Percentiles rank a stretch among this genome's conserved stretches.
Evolutionary conservation across 441 rosid genomes (phyloP).

Genomic region (Corymbia calophylla): DNA sequence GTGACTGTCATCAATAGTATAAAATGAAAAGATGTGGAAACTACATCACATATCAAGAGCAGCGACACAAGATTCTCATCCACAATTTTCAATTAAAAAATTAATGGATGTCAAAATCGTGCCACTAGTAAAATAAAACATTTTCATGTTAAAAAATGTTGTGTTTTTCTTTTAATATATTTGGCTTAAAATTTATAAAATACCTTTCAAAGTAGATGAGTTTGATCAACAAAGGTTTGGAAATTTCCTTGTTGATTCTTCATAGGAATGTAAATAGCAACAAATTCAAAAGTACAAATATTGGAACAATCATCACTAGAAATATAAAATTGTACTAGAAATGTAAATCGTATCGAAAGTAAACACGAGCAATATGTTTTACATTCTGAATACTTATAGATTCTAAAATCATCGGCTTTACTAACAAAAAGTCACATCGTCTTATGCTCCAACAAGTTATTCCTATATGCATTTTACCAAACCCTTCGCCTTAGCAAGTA

Average conservation of each 20-base stretch:
- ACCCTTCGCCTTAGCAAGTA: not conserved
- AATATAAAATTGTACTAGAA: not conserved
- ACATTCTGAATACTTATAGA: accelerated
- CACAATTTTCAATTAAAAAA: not conserved
- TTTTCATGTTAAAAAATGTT: not conserved
- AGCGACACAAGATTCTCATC: not conserved
- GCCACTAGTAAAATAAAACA: not conserved
- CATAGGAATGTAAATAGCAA: accelerated
- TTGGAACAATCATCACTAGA: accelerated
- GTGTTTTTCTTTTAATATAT: not conserved
- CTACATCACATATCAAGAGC: not conserved
- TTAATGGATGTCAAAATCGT: not conserved
- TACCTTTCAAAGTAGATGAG: not conserved
- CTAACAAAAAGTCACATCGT: no score
- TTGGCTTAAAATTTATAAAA: not conserved
- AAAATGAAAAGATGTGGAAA: not conserved
- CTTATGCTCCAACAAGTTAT: accelerated
- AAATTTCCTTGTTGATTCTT: not conserved
- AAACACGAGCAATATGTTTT: not conserved
- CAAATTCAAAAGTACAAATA: not conserved
- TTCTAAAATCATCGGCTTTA: not conserved
- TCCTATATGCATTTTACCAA: accelerated
- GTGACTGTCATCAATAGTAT: not conserved
- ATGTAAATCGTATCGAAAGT: not conserved
- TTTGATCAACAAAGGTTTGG: not conserved